Conservation (phyloP, 2,329 filamentous ascomycete species). For the Alternaria conjuncta region DNA sequence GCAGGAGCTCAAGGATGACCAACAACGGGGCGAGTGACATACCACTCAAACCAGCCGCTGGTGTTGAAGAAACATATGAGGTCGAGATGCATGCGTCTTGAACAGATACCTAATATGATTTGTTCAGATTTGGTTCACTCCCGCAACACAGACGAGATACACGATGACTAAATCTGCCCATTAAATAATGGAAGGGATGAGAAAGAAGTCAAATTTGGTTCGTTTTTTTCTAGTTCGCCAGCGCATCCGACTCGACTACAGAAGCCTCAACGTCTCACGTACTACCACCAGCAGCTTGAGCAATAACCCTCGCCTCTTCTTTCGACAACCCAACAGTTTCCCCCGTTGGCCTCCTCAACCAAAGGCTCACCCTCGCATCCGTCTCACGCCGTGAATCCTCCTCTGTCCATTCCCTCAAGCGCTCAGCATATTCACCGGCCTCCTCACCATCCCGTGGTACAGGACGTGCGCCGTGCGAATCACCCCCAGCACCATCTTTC, state of each 20-base stretch:
- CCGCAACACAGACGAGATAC: too few relatives aligned
- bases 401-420: background rate
- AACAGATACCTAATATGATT: background rate
- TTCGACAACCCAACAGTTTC: background rate
- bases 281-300: background rate
- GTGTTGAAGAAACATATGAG: background rate
- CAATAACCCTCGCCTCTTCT: background rate
- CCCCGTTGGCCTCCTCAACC: background rate
- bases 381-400: background rate
- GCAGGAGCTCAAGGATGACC: background rate
- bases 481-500: background rate
- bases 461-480: background rate
- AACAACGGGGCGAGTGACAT: background rate
- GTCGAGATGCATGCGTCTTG: background rate
- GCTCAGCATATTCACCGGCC: background rate
- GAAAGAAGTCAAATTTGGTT: too few relatives aligned
- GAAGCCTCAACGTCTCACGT: background rate
- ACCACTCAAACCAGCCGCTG: background rate
- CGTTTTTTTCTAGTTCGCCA: background rate
- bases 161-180: too few relatives aligned
- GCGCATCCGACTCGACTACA: background rate
- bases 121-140: background rate
- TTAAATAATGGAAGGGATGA: too few relatives aligned
- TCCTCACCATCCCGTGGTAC: background rate
- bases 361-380: background rate